Base-by-base conservation (phyloP, 2,329 filamentous ascomycete species). In the Trichophyton mentagrophytes region DNA sequence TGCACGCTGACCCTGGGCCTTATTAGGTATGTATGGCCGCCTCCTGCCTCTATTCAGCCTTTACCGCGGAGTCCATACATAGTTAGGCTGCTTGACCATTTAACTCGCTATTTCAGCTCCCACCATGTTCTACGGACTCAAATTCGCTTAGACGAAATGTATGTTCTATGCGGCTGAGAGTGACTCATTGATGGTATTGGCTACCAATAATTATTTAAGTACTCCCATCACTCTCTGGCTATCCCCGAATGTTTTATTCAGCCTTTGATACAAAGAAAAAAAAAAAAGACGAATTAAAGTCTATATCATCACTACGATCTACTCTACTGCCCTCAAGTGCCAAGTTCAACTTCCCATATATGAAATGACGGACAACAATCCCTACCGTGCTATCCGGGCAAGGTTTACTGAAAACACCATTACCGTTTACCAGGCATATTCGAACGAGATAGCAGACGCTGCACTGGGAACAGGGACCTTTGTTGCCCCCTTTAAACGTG, bases 381-480 rank as follows among this genome's bases (percentile, higher is more conserved):
- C 60, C 17, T 76, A 76, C 65, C 77, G 78, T 58, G 77, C 82
- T 62, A 81, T 84, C 62, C 79, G 82, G 40, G 82, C 82, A 13
- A 62, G 67, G 15, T 79, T 79, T 68, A 77, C 80, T 63, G 65
- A 72, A 5, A 65, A 75, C 1, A 82, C 78, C 30, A 80, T 85
- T 63, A 84, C 80, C 2, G 77, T 85, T 61, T 85, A 85, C 69
- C 83, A 85, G 70, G 83, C 82, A 22, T 85, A 85, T 71, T 77
- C 76, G 27, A 44, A 70, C 20, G 65, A 71, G 47, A 85, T 85
- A 66, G 82, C 82, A 15, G 63, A 70, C 13, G 73, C 80, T 3
- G 83, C 83, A 3, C 74, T 85, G 5, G 59, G 70, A 2, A 60
- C 71, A 1, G 82, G 85, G 65, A 77, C 72, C 7, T 77, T 86